Conservation (phyloP, 1,284 basidiomycete genomes). For the Schizophyllum commune region DNA sequence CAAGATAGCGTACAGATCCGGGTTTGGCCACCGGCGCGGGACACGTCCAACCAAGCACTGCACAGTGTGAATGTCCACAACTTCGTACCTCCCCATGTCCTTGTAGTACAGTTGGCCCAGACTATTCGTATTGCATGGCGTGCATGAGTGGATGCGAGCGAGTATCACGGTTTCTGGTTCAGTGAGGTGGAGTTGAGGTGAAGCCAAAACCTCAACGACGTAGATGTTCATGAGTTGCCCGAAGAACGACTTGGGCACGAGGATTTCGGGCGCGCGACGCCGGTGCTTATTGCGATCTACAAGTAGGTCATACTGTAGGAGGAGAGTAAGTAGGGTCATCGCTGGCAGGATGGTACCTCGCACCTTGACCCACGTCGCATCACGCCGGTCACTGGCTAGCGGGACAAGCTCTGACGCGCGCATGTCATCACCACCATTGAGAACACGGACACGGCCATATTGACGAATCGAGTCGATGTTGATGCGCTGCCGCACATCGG, state of each 20-base stretch:
- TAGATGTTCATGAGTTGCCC: constrained; percentile 17
- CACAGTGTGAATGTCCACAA: constrained; percentile 15
- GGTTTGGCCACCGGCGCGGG: too few species aligned
- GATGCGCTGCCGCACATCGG: constrained; percentile 1
- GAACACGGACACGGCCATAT: constrained; percentile 20
- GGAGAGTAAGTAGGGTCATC: neutral
- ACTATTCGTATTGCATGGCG: neutral
- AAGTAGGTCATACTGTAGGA: constrained; percentile 18
- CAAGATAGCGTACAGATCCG: too few species aligned
- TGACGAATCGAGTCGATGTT: constrained; percentile 7
- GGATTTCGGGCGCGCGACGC: neutral
- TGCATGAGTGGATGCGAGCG: constrained; percentile 2
- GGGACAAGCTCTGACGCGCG: constrained; percentile 6
- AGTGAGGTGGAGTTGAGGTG: constrained; percentile 1
- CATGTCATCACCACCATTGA: constrained; percentile 18
- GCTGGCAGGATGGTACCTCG: neutral
- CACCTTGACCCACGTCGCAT: constrained; percentile 22
- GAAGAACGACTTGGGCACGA: constrained; percentile 12
- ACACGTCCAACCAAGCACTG: constrained; percentile 15
- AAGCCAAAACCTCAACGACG: constrained; percentile 6
- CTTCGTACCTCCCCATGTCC: constrained; percentile 6
- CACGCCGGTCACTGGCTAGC: constrained; percentile 11
- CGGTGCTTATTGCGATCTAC: constrained; percentile 17
- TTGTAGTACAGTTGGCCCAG: constrained; percentile 17
- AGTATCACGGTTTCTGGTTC: constrained; percentile 2